These are phyloP conservation scores for Moringa oleifera DNA, from an alignment of 345 rosid species.

Conservation along the genomic window DNA sequence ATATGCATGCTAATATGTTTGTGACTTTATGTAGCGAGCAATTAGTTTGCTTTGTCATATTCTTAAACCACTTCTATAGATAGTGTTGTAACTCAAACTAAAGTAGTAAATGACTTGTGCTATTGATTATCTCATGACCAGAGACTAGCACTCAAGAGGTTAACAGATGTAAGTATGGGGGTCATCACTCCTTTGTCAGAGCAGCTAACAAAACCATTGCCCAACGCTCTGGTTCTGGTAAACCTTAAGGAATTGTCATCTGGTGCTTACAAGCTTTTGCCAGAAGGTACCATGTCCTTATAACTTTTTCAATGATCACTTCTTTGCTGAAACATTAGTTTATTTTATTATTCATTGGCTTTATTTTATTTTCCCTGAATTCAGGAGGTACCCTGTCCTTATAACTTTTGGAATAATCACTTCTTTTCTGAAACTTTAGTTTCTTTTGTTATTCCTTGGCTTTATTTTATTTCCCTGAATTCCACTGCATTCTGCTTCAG, in stretches of 20 bases:
- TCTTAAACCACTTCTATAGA: not conserved
- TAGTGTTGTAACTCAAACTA: not conserved
- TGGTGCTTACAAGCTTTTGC: slow-evolving; percentile 93
- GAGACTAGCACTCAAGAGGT: slow-evolving; percentile 89
- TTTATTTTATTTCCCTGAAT: not conserved
- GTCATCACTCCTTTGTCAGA: slow-evolving; percentile 85
- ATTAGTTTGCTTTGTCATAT: not conserved
- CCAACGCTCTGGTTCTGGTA: slow-evolving; percentile 89
- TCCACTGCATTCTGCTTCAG: not conserved
- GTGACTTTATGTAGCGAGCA: too few relatives aligned
- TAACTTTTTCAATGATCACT: slow-evolving; percentile 5
- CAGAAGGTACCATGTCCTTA: slow-evolving; percentile 57
- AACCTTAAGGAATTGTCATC: slow-evolving; percentile 83
- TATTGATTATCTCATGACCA: slow-evolving; percentile 27
- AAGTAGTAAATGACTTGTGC: slow-evolving; percentile 19
- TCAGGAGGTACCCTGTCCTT: slow-evolving; percentile 59
- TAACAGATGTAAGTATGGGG: slow-evolving; percentile 94
- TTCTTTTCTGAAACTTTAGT: slow-evolving; percentile 3
- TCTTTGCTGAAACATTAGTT: slow-evolving; percentile 1
- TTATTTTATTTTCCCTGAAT: too few relatives aligned
- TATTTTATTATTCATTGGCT: slow-evolving; percentile 5
- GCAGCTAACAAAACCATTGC: slow-evolving; percentile 91
- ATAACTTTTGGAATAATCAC: slow-evolving; percentile 2
- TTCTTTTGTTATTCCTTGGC: not conserved
- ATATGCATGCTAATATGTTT: too few relatives aligned